Evolutionary conservation across 768 basidiomycete genomes (phyloP).

Genomic region (Lyophyllum atratum): DNA sequence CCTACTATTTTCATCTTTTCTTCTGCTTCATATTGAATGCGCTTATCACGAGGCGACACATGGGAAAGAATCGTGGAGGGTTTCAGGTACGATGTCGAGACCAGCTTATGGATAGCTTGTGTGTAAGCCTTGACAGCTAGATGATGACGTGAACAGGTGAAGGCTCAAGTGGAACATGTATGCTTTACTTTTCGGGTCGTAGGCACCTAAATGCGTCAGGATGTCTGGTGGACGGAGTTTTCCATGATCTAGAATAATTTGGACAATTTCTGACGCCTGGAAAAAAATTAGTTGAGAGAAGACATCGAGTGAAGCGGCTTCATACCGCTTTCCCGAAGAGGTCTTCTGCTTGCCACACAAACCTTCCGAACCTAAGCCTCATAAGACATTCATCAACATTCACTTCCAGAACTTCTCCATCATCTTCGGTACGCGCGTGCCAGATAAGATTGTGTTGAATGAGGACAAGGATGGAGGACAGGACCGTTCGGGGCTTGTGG

Average conservation of each 20-base stretch:
- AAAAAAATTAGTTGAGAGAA: slow-evolving; percentile 7
- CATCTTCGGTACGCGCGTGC: slow-evolving; percentile 75
- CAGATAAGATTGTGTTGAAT: slow-evolving; percentile 92
- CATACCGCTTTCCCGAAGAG: slow-evolving; percentile 73
- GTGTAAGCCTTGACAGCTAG: slow-evolving; percentile 46
- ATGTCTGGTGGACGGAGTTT: slow-evolving; percentile 81
- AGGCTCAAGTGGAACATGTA: not conserved
- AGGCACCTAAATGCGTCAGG: slow-evolving; percentile 47
- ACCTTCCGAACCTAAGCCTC: slow-evolving; percentile 81
- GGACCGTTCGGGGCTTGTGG: slow-evolving; percentile 66
- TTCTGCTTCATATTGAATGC: slow-evolving; percentile 78
- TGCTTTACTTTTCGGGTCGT: slow-evolving; percentile 59
- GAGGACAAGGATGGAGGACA: slow-evolving; percentile 73
- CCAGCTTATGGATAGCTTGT: slow-evolving; percentile 68
- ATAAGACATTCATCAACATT: slow-evolving; percentile 83
- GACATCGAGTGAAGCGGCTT: slow-evolving; percentile 8
- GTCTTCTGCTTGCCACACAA: slow-evolving; percentile 72
- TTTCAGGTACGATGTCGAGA: slow-evolving; percentile 74
- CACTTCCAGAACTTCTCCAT: slow-evolving; percentile 77
- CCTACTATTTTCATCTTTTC: slow-evolving; percentile 73
- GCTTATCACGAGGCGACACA: slow-evolving; percentile 76
- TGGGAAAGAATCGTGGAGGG: slow-evolving; percentile 80
- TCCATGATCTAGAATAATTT: slow-evolving; percentile 79
- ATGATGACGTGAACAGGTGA: not conserved
- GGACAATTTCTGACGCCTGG: slow-evolving; percentile 80